Evolutionary conservation across 2,329 filamentous ascomycete genomes (phyloP).

Genomic region (Cladophialophora yegresii): DNA sequence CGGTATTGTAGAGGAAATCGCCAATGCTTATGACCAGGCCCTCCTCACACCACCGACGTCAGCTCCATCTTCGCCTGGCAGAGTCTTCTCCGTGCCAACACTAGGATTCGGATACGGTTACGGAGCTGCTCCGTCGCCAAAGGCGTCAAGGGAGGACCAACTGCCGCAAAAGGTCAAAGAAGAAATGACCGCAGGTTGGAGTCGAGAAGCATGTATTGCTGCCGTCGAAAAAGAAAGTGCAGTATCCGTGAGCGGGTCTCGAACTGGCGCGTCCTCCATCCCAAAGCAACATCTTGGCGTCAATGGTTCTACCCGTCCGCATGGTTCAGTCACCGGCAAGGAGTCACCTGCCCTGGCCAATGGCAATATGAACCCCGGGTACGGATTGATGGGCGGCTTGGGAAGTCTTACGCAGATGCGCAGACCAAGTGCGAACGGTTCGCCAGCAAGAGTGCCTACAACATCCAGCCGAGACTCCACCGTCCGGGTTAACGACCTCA

Average conservation of each 20-base stretch:
- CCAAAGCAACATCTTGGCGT: conserved; percentile 36
- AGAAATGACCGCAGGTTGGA: conserved; percentile 78
- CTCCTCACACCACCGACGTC: conserved; percentile 67
- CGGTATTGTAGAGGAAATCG: conserved; percentile 72
- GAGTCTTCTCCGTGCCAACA: conserved; percentile 64
- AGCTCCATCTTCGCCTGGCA: conserved; percentile 68
- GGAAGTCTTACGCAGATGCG: conserved; percentile 40
- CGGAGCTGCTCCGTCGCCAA: conserved; percentile 41
- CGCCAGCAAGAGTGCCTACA: conserved; percentile 40
- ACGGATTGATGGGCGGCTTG: conserved; percentile 34
- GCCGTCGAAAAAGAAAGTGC: conserved; percentile 66
- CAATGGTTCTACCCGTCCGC: conserved; percentile 27
- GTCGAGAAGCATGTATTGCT: conserved; percentile 70
- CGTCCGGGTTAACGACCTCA: conserved; percentile 52
- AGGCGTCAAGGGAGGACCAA: conserved; percentile 50
- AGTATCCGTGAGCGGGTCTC: conserved; percentile 74
- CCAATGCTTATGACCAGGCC: conserved; percentile 67
- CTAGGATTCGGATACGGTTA: conserved; percentile 54
- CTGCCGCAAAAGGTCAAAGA: conserved; percentile 70
- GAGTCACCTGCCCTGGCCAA: conserved; percentile 35
- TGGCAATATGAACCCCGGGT: conserved; percentile 29
- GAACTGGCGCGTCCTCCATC: conserved; percentile 52
- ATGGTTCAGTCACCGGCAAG: conserved; percentile 28
- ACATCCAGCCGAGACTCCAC: conserved; percentile 49
- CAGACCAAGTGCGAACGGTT: conserved; percentile 44